Evolutionary conservation across 2,329 filamentous ascomycete species (phyloP).

Genomic region (Tolypocladium tropicale): DNA sequence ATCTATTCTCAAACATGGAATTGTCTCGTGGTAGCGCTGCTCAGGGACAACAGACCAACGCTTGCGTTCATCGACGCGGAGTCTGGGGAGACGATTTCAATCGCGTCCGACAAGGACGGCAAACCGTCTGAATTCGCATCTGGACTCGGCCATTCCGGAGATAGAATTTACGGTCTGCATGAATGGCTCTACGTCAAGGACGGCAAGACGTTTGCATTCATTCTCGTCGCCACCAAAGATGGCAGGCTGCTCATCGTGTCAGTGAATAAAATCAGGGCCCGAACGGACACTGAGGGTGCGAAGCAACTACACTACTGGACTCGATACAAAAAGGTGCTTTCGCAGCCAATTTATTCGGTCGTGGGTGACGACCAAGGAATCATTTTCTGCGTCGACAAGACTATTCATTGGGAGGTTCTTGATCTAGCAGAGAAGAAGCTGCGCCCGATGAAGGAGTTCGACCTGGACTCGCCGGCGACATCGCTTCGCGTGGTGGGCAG

Average conservation of each 20-base stretch:
- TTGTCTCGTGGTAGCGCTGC: constrained; percentile 43
- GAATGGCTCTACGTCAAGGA: constrained; percentile 54
- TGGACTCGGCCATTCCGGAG: constrained; percentile 44
- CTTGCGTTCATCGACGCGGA: constrained; percentile 47
- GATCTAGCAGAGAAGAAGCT: constrained; percentile 41
- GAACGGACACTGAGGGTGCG: constrained; percentile 6
- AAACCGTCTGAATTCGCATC: constrained; percentile 37
- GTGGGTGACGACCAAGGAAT: constrained; percentile 44
- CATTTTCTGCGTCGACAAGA: constrained; percentile 43
- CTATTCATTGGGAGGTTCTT: constrained; percentile 46
- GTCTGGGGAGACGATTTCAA: constrained; percentile 41
- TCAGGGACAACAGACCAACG: constrained; percentile 30
- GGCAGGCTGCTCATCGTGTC: constrained; percentile 48
- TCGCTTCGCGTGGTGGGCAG: constrained; percentile 36
- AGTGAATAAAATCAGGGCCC: constrained; percentile 20
- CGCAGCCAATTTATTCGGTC: constrained; percentile 44
- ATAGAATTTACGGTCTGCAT: constrained; percentile 48
- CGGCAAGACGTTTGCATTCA: constrained; percentile 48
- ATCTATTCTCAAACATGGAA: constrained; percentile 44
- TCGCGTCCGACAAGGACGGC: constrained; percentile 30
- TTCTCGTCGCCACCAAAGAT: constrained; percentile 47
- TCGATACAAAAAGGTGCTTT: constrained; percentile 35
- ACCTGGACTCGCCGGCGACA: constrained; percentile 42
- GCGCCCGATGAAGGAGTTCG: constrained; percentile 31
- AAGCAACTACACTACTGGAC: constrained; percentile 39